Evolutionary conservation across 805 yeast species (phyloP).

Genomic region (Blastobotrys parvus): DNA sequence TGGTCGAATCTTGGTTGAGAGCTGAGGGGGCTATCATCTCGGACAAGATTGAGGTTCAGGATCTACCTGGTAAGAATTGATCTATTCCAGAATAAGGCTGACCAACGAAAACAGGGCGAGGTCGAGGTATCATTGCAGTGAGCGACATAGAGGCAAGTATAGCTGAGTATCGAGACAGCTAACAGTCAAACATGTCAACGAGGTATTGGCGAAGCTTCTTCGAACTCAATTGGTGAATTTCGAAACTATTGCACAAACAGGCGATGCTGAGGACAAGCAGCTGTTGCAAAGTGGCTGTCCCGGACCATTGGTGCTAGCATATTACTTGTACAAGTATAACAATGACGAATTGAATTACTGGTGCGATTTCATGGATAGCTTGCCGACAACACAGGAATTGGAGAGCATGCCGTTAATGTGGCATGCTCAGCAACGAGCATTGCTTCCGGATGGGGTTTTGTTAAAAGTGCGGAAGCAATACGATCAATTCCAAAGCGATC

Average conservation of each 20-base stretch:
- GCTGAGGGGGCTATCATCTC: slow-evolving; percentile 16
- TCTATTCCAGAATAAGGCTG: too few relatives aligned
- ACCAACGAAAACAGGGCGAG: too few relatives aligned
- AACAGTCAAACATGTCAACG: too few relatives aligned
- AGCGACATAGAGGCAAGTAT: too few relatives aligned
- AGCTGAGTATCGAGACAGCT: neutral
- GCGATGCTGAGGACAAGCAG: slow-evolving; percentile 1
- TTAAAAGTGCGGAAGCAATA: slow-evolving; percentile 15
- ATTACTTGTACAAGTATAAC: slow-evolving; percentile 12
- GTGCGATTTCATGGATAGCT: slow-evolving; percentile 57
- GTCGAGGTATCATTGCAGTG: slow-evolving; percentile 62
- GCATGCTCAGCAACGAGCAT: slow-evolving; percentile 27
- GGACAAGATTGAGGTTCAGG: slow-evolving; percentile 28
- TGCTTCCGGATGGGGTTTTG: slow-evolving; percentile 18
- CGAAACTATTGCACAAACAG: slow-evolving; percentile 10
- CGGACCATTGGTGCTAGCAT: slow-evolving; percentile 21
- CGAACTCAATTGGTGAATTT: slow-evolving; percentile 48
- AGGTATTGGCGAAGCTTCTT: slow-evolving; percentile 48
- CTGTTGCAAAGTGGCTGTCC: slow-evolving; percentile 5
- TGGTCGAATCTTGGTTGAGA: slow-evolving; percentile 13
- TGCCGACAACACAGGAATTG: slow-evolving; percentile 54
- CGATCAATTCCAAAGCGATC: slow-evolving; percentile 37
- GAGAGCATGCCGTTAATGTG: slow-evolving; percentile 54
- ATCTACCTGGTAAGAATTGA: slow-evolving; percentile 33
- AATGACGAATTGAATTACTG: slow-evolving; percentile 40